Conservation (phyloP, 257 asterid species). For the Solanum rostratum region DNA sequence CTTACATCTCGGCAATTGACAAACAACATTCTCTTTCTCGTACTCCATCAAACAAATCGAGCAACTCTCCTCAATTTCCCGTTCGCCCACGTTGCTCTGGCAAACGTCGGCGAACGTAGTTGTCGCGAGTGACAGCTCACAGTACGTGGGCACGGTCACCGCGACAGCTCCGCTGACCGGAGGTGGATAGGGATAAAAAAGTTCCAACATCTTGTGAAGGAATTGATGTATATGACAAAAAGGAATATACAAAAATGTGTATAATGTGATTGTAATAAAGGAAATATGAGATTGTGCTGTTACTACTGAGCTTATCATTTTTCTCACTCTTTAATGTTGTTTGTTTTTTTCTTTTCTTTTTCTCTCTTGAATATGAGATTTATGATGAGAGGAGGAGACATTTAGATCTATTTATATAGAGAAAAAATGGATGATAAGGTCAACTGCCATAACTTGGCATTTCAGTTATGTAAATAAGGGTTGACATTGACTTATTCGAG, state of each 20-base stretch:
- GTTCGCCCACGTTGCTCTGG: background rate
- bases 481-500: background rate
- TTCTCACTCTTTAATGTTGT: background rate
- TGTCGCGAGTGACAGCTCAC: background rate
- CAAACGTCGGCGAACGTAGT: background rate
- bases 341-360: background rate
- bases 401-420: slow-evolving; percentile 1
- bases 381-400: background rate
- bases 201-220: background rate
- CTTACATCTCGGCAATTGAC: slow-evolving; percentile 33
- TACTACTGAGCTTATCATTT: slow-evolving; percentile 13
- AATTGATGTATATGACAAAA: background rate
- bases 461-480: background rate
- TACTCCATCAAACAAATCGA: slow-evolving; percentile 52
- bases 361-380: background rate
- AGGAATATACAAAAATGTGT: slow-evolving; percentile 15
- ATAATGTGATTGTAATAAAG: background rate
- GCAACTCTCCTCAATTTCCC: slow-evolving; percentile 19
- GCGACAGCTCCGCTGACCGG: background rate
- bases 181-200: background rate
- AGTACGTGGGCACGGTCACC: background rate
- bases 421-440: background rate
- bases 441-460: background rate
- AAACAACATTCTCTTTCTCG: slow-evolving; percentile 32
- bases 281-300: slow-evolving; percentile 4